phyloP scores from a whole-genome alignment of 2,329 filamentous ascomycete species.

The Trichophyton verrucosum region DNA sequence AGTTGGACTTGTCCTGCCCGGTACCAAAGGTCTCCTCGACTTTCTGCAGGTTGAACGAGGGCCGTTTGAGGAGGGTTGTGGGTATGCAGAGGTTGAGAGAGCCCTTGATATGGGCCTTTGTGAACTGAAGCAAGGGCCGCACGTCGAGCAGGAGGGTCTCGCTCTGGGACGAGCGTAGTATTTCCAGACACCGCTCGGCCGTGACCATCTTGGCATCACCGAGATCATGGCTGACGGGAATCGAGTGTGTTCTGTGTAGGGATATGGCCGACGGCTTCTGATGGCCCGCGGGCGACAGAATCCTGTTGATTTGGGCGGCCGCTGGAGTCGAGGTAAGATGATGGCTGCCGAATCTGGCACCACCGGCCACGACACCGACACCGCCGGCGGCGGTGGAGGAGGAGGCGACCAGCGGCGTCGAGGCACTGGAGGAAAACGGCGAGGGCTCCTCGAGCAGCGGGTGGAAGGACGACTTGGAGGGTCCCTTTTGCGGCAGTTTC shows the following conservation, averaged over 20 bases:
- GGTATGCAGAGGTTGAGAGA: slow-evolving; percentile 90
- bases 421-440: neutral
- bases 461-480: neutral
- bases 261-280: neutral
- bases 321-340: neutral
- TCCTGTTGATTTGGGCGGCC: neutral
- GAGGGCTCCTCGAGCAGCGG: neutral
- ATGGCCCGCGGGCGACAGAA: neutral
- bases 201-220: slow-evolving; percentile 41
- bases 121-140: slow-evolving; percentile 72
- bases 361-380: no score
- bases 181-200: slow-evolving; percentile 42
- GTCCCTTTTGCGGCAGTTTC: neutral
- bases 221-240: slow-evolving; percentile 40
- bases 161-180: slow-evolving; percentile 42
- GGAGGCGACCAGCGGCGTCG: neutral
- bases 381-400: no score
- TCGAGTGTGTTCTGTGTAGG: slow-evolving; percentile 37
- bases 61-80: slow-evolving; percentile 80
- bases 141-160: slow-evolving; percentile 67
- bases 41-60: slow-evolving; percentile 80
- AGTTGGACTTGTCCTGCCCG: slow-evolving; percentile 55
- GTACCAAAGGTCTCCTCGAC: slow-evolving; percentile 74
- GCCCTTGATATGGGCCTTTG: slow-evolving; percentile 59
- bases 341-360: no score